Evolutionary conservation across 106 monocot species (phyloP), one percentile per base, ranked within the genome.

Genomic region (Dioscorea zingiberensis): DNA sequence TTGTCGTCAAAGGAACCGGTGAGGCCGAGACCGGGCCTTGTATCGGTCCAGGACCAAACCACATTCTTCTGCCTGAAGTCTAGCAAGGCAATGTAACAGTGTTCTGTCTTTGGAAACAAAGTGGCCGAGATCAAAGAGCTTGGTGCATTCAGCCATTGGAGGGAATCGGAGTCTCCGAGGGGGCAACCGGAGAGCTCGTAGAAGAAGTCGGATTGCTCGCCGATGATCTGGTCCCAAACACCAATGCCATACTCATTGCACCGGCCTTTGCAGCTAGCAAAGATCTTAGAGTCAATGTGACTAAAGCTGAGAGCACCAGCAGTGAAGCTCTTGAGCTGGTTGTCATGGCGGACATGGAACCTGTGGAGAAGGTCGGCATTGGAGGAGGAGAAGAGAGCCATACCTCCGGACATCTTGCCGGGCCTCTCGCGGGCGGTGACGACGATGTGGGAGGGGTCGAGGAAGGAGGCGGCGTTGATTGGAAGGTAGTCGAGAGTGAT

Each of bases 181-280:
- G 79, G 69, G 66, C 84, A 84, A 7, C 81, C 81, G 0, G 84
- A 64, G 9, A 64, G 63, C 61, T 94, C 87, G 74, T 94, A 90
- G 79, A 90, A 90, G 77, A 94, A 90, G 58, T 84, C 90, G 1
- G 27, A 26, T 70, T 90, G 90, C 19, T 55, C 13, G 1, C 90
- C 94, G 13, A 81, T 77, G 57, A 46, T 58, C 26, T 73, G 77
- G 58, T 90, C 90, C 94, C 90, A 90, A 12, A 85, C 84, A 0
- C 90, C 94, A 38, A 94, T 84, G 13, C 94, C 90, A 22, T 87
- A 82, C 73, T 94, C 94, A 54, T 94, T 94, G 64, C 76, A 88
- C 30, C 94, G 54, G 3, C 94, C 94, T 69, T 90, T 94, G 68
- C 94, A 94, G 38, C 94, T 89, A 11, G 90, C 79, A 48, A 90